phyloP scores from a whole-genome alignment of 2,329 filamentous ascomycete genomes.

The Aspergillus fructus region DNA sequence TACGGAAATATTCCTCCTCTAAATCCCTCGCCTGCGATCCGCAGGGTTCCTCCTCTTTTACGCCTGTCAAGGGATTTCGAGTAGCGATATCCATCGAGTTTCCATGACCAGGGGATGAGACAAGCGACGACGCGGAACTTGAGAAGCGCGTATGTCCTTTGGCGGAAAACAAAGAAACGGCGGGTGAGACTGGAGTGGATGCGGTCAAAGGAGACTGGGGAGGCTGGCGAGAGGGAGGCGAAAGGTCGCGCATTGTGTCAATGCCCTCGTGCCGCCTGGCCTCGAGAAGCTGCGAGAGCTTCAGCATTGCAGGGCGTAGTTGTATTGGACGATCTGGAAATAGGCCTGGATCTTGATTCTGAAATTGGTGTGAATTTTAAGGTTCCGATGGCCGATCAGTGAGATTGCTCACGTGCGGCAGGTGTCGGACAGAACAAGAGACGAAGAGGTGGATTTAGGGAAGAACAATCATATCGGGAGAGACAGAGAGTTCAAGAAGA shows the following conservation, averaged over 20 bases:
- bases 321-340: background rate
- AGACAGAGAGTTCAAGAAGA: background rate
- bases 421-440: conserved; percentile 5
- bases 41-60: conserved; percentile 80
- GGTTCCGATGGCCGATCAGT: conserved; percentile 13
- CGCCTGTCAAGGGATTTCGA: conserved; percentile 72
- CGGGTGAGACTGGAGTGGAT: conserved; percentile 41
- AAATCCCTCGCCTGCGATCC: conserved; percentile 60
- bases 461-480: conserved; percentile 13
- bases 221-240: conserved; percentile 19
- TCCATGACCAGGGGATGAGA: conserved; percentile 57
- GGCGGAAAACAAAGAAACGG: conserved; percentile 40
- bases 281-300: conserved; percentile 36
- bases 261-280: conserved; percentile 31
- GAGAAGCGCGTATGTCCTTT: conserved; percentile 41
- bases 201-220: conserved; percentile 34
- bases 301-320: conserved; percentile 29
- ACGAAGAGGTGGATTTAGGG: conserved; percentile 7
- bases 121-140: conserved; percentile 76
- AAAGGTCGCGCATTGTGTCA: conserved; percentile 24
- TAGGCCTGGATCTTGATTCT: background rate
- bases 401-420: conserved; percentile 20
- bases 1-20: conserved; percentile 70
- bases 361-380: background rate
- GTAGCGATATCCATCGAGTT: conserved; percentile 51